These are phyloP conservation scores for Calonectria montana DNA, from an alignment of 2,329 filamentous ascomycete species.

Conservation along the genomic window DNA sequence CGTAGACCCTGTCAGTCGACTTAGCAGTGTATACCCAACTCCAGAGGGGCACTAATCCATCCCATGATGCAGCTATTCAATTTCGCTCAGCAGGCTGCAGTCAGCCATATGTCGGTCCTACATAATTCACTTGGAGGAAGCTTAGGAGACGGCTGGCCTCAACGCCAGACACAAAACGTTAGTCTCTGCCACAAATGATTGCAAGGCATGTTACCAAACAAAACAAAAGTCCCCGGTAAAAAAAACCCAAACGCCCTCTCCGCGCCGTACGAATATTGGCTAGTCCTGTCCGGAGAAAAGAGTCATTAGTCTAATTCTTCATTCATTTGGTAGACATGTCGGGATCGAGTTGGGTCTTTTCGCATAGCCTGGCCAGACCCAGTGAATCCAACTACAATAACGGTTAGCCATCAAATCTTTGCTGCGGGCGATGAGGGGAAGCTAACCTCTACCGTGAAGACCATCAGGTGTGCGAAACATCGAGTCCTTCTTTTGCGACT, in stretches of 20 bases:
- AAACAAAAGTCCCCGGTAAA: slow-evolving; percentile 41
- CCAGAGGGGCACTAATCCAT: slow-evolving; percentile 10
- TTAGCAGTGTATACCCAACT: slow-evolving; percentile 33
- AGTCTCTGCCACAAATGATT: slow-evolving; percentile 54
- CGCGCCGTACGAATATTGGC: slow-evolving; percentile 32
- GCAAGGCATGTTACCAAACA: slow-evolving; percentile 51
- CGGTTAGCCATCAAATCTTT: slow-evolving; percentile 32
- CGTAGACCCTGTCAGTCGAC: slow-evolving; percentile 27
- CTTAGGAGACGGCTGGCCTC: slow-evolving; percentile 34
- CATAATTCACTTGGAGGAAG: slow-evolving; percentile 32
- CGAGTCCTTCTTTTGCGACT: slow-evolving; percentile 84
- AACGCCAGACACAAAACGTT: slow-evolving; percentile 49
- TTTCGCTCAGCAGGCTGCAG: slow-evolving; percentile 31
- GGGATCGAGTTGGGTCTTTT: slow-evolving; percentile 84
- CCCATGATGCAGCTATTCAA: slow-evolving; percentile 33
- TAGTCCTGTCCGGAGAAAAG: slow-evolving; percentile 42
- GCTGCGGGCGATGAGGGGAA: neutral
- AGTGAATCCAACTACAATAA: slow-evolving; percentile 86
- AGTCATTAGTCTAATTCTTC: slow-evolving; percentile 75
- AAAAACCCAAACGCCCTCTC: slow-evolving; percentile 39
- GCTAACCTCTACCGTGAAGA: slow-evolving; percentile 84
- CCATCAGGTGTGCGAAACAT: slow-evolving; percentile 96
- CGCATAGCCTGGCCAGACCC: slow-evolving; percentile 96
- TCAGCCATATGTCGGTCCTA: slow-evolving; percentile 32
- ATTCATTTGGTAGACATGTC: slow-evolving; percentile 85